Conservation (phyloP, 2,329 filamentous ascomycete species). For the Nigrospora sphaerica region DNA sequence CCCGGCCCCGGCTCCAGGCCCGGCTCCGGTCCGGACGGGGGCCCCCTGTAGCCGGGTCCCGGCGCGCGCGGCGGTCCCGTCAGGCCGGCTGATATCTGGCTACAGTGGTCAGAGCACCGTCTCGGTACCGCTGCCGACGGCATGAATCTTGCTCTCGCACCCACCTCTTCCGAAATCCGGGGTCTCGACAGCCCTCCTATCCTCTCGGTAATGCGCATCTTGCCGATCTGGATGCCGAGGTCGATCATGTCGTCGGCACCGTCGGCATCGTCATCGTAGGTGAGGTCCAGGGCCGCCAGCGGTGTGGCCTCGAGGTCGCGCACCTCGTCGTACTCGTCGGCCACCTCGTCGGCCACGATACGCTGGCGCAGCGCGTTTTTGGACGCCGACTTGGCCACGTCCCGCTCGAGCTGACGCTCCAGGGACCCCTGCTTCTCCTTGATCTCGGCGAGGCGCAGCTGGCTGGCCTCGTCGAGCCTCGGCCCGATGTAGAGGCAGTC, state of each 20-base stretch:
- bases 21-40: slow-evolving; percentile 8
- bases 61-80: slow-evolving; percentile 6
- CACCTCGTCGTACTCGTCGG: slow-evolving; percentile 53
- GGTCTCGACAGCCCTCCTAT: slow-evolving; percentile 68
- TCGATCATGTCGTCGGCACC: slow-evolving; percentile 58
- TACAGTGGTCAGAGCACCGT: slow-evolving; percentile 2
- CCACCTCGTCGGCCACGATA: slow-evolving; percentile 41
- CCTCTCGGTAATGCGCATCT: slow-evolving; percentile 66
- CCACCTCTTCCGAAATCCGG: slow-evolving; percentile 62
- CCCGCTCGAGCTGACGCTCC: slow-evolving; percentile 62
- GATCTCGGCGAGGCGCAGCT: slow-evolving; percentile 65
- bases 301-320: slow-evolving; percentile 54
- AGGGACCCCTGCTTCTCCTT: slow-evolving; percentile 72
- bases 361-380: slow-evolving; percentile 24
- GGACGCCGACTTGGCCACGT: slow-evolving; percentile 45
- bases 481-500: slow-evolving; percentile 59
- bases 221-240: slow-evolving; percentile 64
- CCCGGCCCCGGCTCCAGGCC: slow-evolving; percentile 9
- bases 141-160: neutral
- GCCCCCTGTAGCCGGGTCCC: slow-evolving; percentile 10
- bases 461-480: slow-evolving; percentile 61
- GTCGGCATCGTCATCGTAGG: slow-evolving; percentile 59
- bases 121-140: neutral
- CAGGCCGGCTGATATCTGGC: slow-evolving; percentile 22
- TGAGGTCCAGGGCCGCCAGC: slow-evolving; percentile 56